A percentile compares a stretch with the other conserved stretches of the same genome.
Evolutionary conservation across 2,329 filamentous ascomycete genomes (phyloP).

Genomic region (Incumbomyces delicatus): DNA sequence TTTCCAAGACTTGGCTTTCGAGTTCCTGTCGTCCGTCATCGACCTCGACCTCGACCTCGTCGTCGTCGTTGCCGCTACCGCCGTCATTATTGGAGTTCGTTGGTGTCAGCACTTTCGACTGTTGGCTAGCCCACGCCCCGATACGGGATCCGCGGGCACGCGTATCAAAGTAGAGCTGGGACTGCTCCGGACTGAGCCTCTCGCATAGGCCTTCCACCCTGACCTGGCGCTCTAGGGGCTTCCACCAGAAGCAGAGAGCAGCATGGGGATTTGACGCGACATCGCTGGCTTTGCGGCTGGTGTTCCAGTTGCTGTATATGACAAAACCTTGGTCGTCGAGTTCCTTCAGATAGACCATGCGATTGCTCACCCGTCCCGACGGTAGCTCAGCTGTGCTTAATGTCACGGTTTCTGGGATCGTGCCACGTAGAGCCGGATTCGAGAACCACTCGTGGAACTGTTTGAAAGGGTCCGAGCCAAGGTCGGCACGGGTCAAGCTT

Average conservation of each 20-base stretch:
- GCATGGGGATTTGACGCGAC: conserved; percentile 66
- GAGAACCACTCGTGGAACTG: conserved; percentile 92
- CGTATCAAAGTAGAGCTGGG: conserved; percentile 55
- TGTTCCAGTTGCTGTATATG: conserved; percentile 86
- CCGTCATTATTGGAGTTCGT: conserved; percentile 24
- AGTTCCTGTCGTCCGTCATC: conserved; percentile 61
- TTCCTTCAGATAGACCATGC: conserved; percentile 92
- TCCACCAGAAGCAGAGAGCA: conserved; percentile 85
- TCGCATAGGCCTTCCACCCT: conserved; percentile 71
- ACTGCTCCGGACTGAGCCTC: conserved; percentile 60
- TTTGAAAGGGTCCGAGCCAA: conserved; percentile 56
- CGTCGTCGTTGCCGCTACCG: conserved; percentile 24
- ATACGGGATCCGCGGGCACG: conserved; percentile 70
- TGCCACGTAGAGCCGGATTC: conserved; percentile 54
- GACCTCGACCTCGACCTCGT: too few relatives aligned
- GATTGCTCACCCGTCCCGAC: conserved; percentile 71
- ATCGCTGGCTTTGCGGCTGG: conserved; percentile 58
- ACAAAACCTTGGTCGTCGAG: conserved; percentile 76
- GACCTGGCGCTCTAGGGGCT: conserved; percentile 75
- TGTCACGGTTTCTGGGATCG: conserved; percentile 79
- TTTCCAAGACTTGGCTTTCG: conserved; percentile 66
- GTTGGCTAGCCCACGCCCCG: conserved; percentile 86
- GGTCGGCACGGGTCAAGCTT: conserved; percentile 51
- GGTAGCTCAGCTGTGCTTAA: conserved; percentile 77
- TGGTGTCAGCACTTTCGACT: conserved; percentile 62